These are phyloP conservation scores for Corylus americana DNA, from an alignment of 306 rosid genomes.

Conservation along the genomic window DNA sequence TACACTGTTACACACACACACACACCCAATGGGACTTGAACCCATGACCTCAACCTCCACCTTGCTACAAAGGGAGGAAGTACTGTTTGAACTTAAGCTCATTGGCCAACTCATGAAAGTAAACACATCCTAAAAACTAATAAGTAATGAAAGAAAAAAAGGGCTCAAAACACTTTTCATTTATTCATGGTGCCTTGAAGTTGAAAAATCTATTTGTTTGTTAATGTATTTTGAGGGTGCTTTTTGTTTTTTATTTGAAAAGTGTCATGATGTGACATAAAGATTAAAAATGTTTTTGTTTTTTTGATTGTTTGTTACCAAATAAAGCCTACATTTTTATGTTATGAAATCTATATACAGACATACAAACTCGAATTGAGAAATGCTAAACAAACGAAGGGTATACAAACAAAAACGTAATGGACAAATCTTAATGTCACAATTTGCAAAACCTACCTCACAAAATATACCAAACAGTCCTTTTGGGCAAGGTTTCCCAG, in stretches of 20 bases:
- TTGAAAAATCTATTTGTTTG: background rate
- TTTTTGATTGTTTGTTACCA: too few species aligned
- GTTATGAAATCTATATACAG: background rate
- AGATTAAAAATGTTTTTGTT: too few species aligned
- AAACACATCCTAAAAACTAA: slow-evolving; percentile 16
- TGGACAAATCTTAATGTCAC: slow-evolving; percentile 10
- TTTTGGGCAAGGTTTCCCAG: slow-evolving; percentile 83
- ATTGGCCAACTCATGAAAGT: background rate
- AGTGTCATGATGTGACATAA: too few species aligned
- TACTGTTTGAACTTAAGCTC: too few species aligned
- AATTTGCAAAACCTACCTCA: slow-evolving; percentile 47
- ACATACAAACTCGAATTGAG: background rate
- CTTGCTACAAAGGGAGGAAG: too few species aligned
- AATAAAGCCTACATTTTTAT: background rate
- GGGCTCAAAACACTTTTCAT: background rate
- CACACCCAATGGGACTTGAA: too few species aligned
- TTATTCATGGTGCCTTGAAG: background rate
- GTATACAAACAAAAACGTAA: background rate
- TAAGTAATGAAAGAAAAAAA: background rate
- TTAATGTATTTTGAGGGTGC: too few species aligned
- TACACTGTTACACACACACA: too few species aligned
- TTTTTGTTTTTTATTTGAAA: too few species aligned
- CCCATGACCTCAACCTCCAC: too few species aligned
- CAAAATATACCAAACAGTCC: slow-evolving; percentile 93
- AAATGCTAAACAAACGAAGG: background rate